Base-by-base conservation (phyloP, 192 early-diverging fungal species). In the Gaertneriomyces sp. region DNA sequence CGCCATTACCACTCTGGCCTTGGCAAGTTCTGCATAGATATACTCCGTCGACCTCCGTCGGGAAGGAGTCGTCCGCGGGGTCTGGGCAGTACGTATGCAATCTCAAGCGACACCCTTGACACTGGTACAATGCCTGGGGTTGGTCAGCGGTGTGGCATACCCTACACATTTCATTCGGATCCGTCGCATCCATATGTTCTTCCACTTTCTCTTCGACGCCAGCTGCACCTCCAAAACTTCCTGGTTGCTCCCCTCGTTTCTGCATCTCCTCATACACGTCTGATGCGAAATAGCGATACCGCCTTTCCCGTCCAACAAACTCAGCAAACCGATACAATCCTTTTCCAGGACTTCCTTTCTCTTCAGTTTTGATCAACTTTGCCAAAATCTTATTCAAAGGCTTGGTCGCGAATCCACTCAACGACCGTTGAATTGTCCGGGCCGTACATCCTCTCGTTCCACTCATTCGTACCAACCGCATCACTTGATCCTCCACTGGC, bases 401-500 rank as follows among this genome's bases (percentile, higher is more conserved):
- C 3, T 82, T 70, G 20, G 41, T 45, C 17, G 75, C 84, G 17
- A 88, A 40, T 54, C 78, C 80, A 56, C 74, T 76, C 42, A 89
- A 65, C 1, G 77, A 68, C 7, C 77, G 65, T 8, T 71, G 67
- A 53, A 88, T 73, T 54, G 42, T 57, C 63, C 57, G 49, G 49
- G 79, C 71, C 12, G 78, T 85, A 10, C 75, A 76, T 6, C 88
- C 88, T 8, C 62, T 16, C 14, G 75, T 63, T n/a, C 82, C 85
- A 5, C 80, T 19, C 6, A 76, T 53, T 0, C 68, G 50, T 42
- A 89, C 82, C 12, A 86, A 52, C 9, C 78, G 76, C 63, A 82
- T 87, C 0, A 89, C 77, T 62, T 89, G 88, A 55, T 77, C 77
- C 17, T 89, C 86, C 10, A 89, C 58, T 2, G 87, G 85, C 0